Evolutionary conservation across 139 green algal genomes (phyloP).

Genomic region (Coelastrella sp.): DNA sequence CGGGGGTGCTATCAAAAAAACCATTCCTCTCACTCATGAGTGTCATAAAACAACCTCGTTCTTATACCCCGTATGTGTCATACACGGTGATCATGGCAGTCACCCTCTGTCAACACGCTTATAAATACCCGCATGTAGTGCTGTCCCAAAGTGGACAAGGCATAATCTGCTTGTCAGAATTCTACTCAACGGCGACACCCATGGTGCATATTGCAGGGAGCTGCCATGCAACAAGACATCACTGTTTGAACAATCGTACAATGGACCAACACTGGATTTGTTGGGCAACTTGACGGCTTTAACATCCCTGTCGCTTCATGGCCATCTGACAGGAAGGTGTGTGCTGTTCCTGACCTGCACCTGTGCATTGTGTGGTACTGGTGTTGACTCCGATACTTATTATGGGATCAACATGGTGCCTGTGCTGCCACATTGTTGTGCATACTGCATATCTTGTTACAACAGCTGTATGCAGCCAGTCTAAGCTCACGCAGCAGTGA

Average conservation of each 20-base stretch:
- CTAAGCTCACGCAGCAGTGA: too few relatives aligned
- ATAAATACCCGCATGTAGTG: neutral
- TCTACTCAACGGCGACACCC: neutral
- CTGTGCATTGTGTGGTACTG: neutral
- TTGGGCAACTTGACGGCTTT: neutral
- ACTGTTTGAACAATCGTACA: neutral
- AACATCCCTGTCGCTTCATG: neutral
- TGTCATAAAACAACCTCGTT: neutral
- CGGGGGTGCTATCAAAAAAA: neutral
- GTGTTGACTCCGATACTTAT: neutral
- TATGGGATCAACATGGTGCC: too few relatives aligned
- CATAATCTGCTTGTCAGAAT: too few relatives aligned
- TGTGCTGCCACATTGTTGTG: too few relatives aligned
- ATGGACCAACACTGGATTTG: neutral
- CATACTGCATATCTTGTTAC: neutral
- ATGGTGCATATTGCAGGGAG: neutral
- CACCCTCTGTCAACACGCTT: neutral
- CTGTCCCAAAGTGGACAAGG: neutral
- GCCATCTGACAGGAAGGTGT: slow-evolving; percentile 19
- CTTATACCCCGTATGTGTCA: neutral
- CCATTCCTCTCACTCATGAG: neutral
- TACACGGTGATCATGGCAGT: neutral
- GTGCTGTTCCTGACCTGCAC: neutral
- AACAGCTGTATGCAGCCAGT: neutral
- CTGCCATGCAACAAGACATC: neutral